Evolutionary conservation across 768 basidiomycete genomes (phyloP).

Genomic region (Tylopilus balloui): DNA sequence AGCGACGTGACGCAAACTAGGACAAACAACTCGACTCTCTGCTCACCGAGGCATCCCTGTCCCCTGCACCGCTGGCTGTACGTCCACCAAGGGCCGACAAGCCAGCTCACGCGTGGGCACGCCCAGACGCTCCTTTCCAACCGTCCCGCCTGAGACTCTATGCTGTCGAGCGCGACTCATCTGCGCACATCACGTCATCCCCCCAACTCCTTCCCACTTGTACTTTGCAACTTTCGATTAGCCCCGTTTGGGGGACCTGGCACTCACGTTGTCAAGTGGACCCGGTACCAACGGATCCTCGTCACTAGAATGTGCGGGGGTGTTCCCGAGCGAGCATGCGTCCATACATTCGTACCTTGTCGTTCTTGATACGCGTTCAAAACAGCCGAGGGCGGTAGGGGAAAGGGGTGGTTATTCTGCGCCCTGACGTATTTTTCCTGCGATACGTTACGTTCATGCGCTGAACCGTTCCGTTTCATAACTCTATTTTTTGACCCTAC

Average conservation of each 20-base stretch:
- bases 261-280: neutral
- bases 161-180: neutral
- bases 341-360: too few species aligned
- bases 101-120: neutral
- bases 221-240: neutral
- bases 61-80: neutral
- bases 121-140: too few species aligned
- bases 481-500: too few species aligned
- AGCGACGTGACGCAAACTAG: neutral
- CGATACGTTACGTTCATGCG: too few species aligned
- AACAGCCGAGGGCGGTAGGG: too few species aligned
- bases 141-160: too few species aligned
- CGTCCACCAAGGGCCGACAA: neutral
- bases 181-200: neutral
- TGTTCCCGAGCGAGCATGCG: too few species aligned
- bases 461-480: too few species aligned
- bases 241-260: neutral
- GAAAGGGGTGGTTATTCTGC: too few species aligned
- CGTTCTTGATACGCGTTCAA: too few species aligned
- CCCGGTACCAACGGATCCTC: neutral
- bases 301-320: neutral
- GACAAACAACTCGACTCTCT: neutral
- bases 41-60: neutral
- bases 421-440: too few species aligned
- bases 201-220: too few species aligned